Evolutionary conservation across 192 early-diverging fungal species (phyloP), one percentile per base, ranked within the genome.

Genomic region (Coemansia sp.): DNA sequence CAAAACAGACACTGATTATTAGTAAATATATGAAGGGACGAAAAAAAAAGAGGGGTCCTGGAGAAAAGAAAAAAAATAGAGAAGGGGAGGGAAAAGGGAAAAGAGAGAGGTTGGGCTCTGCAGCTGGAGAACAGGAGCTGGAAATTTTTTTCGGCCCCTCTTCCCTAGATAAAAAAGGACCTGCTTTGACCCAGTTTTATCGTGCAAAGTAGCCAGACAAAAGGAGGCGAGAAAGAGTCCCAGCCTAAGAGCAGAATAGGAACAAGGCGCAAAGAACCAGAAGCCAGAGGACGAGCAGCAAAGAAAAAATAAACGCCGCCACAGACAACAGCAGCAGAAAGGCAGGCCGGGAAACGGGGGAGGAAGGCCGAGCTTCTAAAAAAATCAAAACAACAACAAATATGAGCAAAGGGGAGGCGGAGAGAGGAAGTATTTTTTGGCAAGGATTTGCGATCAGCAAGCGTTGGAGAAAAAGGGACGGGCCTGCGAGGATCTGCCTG

Each of bases 361-460:
- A 37, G 35, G 59, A 65, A 39, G 40, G 62, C 38, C 43, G 62
- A 42, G 49, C 19, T 28, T 53, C 11, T 7, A 23, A 37, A 57
- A 60, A 68, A 68, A 68, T 42, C 55, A 68, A 68, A 68, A 68
- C 67, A 68, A 65, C 14, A 65, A 68, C 67, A 68, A 68, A 59
- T 44, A 68, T 58, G 28, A 61, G 33, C 52, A 66, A 59, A 43
- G 10, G 30, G 26, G 63, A 43, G 63, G 73, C 52, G 60, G 67
- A 35, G 59, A 35, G 55, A 57, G 42, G 52, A 43, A 62, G 64
- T 52, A 26, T 53, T 53, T 53, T 53, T 53, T 53, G 52, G 52
- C 52, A 53, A 53, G 63, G 74, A 75, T 75, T 75, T 75, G 68
- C 74, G 68, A 67, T 70, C 70, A 72, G 57, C 55, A 53, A 37